Conservation (phyloP, 306 rosid genomes). For the Macrotyloma uniflorum region DNA sequence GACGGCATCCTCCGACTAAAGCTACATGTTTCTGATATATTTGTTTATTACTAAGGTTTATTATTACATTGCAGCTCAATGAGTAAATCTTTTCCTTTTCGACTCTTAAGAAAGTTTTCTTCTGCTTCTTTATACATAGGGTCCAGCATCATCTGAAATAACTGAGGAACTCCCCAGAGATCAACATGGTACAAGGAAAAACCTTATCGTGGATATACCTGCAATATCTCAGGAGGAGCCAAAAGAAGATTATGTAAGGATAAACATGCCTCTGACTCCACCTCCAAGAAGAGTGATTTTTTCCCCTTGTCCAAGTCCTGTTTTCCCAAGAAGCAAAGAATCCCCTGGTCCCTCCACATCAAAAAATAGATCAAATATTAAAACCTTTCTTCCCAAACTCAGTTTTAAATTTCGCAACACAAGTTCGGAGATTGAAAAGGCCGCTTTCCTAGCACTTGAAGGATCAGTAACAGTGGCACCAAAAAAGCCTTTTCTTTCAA, state of each 20-base stretch:
- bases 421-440: conserved; percentile 62
- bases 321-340: conserved; percentile 32
- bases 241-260: conserved; percentile 55
- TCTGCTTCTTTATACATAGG: conserved; percentile 43
- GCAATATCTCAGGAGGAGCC: conserved; percentile 47
- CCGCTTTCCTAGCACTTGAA: conserved; percentile 54
- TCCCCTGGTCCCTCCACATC: conserved; percentile 60
- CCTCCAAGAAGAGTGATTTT: conserved; percentile 66
- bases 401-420: conserved; percentile 56
- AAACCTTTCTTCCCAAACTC: conserved; percentile 62
- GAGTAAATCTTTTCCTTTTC: background rate
- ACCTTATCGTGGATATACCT: conserved; percentile 52
- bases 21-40: conserved; percentile 23
- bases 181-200: conserved; percentile 48
- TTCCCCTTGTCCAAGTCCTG: conserved; percentile 65
- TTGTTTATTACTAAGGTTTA: conserved; percentile 31
- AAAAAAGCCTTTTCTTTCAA: conserved; percentile 54
- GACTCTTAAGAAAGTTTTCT: background rate
- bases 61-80: background rate
- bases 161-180: conserved; percentile 54
- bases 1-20: background rate
- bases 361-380: conserved; percentile 48
- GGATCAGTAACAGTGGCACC: conserved; percentile 46
- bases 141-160: conserved; percentile 56
- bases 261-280: conserved; percentile 63